Evolutionary conservation across 2,329 filamentous ascomycete genomes (phyloP), one percentile per base, ranked within the genome.

Genomic region (Cryphonectria naterciae): DNA sequence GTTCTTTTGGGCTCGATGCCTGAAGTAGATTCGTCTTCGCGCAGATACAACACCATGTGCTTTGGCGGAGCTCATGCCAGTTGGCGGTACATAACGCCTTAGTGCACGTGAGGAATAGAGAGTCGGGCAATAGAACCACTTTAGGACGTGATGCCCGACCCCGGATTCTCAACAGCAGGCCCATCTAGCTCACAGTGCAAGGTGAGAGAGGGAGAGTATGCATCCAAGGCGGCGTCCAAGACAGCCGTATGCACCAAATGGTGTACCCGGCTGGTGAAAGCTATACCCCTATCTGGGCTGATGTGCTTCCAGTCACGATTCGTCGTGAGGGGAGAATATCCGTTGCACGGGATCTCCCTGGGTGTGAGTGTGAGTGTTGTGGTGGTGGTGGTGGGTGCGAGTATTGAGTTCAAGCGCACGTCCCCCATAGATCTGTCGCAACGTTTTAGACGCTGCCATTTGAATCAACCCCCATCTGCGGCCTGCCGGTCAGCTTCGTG

Each of bases 391-490:
- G 32, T 39, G 35, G 17, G 19, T 22, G 58, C 35, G 58, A 61
- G 35, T 22, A n/a, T 32, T 6, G 28, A 17, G 28, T 35, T 11
- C 28, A 19, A 22, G 22, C 58, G 58, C 39, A 64, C 61, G 39
- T 28, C 37, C 61, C 61, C 61, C 62, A n/a, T 62, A 69, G 67
- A 62, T 63, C 41, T 49, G 39, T 60, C 52, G 67, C 62, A 63
- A 61, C 37, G 25, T 63, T 69, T 62, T 62, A 63, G 65, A 22
- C 64, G 58, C 64, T 49, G 60, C 64, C 41, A 35, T 58, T 68
- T 61, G 68, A 68, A 62, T 65, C 70, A 65, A 46, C 65, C 56
- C 35, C 65, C 65, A 58, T 56, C 52, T 49, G 65, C 61, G 32
- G 67, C 64, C 54, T 60, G 69, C 61, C 67, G 58, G 67, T 68